Conservation (phyloP, 1,284 basidiomycete genomes). For the Puccinia coronata region DNA sequence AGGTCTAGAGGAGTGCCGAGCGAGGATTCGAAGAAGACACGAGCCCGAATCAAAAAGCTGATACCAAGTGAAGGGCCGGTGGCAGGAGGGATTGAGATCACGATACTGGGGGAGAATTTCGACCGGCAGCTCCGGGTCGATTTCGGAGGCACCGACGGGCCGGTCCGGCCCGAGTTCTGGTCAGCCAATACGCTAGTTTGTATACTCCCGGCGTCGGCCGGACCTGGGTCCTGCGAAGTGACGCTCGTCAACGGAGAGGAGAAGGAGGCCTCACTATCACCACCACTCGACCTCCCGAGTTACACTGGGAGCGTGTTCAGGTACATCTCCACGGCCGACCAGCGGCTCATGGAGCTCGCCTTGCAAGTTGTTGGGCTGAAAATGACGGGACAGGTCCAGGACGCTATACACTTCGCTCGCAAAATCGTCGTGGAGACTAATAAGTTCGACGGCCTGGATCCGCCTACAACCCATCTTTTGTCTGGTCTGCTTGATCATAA, state of each 20-base stretch:
- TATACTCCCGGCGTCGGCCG: constrained; percentile 77
- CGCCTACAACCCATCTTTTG: not conserved
- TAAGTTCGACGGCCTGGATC: not conserved
- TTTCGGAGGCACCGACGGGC: constrained; percentile 75
- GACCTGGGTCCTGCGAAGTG: constrained; percentile 85
- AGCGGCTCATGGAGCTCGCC: constrained; percentile 90
- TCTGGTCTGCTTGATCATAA: not conserved
- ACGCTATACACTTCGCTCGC: constrained; percentile 81
- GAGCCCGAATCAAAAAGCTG: constrained; percentile 63
- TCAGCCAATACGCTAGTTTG: constrained; percentile 92
- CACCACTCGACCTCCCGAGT: constrained; percentile 60
- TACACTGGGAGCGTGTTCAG: constrained; percentile 70
- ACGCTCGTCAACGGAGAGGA: constrained; percentile 65
- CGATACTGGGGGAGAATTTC: constrained; percentile 87
- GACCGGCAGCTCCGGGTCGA: constrained; percentile 67
- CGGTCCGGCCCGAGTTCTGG: constrained; percentile 84
- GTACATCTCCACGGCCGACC: constrained; percentile 85
- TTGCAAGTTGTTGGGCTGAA: constrained; percentile 91
- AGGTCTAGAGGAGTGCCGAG: constrained; percentile 50
- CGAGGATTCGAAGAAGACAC: constrained; percentile 51
- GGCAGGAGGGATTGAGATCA: constrained; percentile 86
- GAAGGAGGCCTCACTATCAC: too few species aligned
- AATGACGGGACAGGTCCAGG: constrained; percentile 92
- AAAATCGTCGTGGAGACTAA: constrained; percentile 59
- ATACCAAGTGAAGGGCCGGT: constrained; percentile 85